Evolutionary conservation across 176 grass and related monocot species (phyloP), one percentile per base, ranked within the genome.

Genomic region (Oryza officinalis): DNA sequence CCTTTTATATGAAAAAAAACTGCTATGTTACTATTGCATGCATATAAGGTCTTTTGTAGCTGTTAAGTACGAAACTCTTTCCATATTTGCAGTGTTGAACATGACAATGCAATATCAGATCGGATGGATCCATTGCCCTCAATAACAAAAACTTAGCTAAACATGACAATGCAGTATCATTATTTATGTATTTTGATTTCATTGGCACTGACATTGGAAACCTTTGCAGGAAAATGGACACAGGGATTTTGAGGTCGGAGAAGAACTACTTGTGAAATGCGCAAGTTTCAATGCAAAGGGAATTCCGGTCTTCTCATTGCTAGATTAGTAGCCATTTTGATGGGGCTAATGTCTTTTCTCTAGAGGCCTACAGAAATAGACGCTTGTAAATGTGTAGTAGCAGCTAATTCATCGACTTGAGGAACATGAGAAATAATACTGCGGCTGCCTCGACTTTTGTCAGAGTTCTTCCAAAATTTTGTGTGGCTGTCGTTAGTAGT

Each of bases 271-370:
- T 38, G 96, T 86, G 65, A 82, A 88, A 67, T 87, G 93, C 43
- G 52, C 77, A 22, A 92, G 85, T 88, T 98, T 92, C 77, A 93
- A 80, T 54, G 71, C 82, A 0, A 98, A 98, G 75, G 96, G 96
- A 41, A 90, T 98, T 82, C 93, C 93, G 11, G 83, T 96, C 33
- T 98, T 96, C 71, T 86, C 85, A 67, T 74, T 92, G 80, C 28
- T 90, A 57, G 88, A 86, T 66, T 82, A 90, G 74, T 63, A 64
- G 35, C 54, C 70, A 70, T 70, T 63, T 85, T 47, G 37, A 77
- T 63, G 47, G 13, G 37, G 70, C 52, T 61, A 59, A 46, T 72
- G 14, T 47, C 13, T 10, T 46, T 27, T 2, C 4, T 1, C 28
- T 66, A 26, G 73, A 77, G 49, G 52, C 61, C 57, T 65, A 43